Evolutionary conservation across 441 rosid species (phyloP).

Genomic region (Syzygium malaccense): DNA sequence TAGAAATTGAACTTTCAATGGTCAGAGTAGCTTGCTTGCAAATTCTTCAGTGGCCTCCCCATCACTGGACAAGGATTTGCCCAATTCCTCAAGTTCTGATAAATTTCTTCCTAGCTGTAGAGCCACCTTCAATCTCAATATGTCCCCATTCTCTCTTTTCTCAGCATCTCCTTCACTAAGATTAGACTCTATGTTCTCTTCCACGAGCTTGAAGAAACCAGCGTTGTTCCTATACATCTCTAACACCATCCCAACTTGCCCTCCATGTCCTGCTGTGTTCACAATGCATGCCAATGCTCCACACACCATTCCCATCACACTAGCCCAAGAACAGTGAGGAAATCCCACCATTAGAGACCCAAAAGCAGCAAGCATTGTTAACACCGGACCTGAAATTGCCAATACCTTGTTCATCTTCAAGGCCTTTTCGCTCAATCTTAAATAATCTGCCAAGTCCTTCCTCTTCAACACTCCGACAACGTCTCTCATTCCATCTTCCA

Average conservation of each 20-base stretch:
- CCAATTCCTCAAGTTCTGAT: conserved; percentile 24
- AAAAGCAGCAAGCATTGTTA: conserved; percentile 17
- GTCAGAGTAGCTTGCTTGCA: conserved; percentile 36
- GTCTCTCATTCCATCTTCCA: conserved; percentile 3
- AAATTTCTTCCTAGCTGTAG: conserved; percentile 30
- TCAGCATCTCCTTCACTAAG: conserved; percentile 7
- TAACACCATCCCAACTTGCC: conserved; percentile 27
- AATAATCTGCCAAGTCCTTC: conserved; percentile 22
- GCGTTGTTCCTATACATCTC: conserved; percentile 25
- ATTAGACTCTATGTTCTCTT: conserved; percentile 20
- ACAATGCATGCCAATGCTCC: conserved; percentile 23
- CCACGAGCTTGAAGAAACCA: conserved; percentile 27
- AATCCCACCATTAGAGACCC: conserved; percentile 15
- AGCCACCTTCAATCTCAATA: conserved; percentile 20
- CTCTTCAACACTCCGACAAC: background rate
- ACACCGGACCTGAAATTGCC: conserved; percentile 22
- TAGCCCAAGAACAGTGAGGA: conserved; percentile 8
- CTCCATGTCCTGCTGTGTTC: conserved; percentile 23
- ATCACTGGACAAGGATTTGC: background rate
- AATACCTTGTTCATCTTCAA: conserved; percentile 13
- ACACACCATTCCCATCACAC: conserved; percentile 2
- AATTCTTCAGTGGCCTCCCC: conserved; percentile 13
- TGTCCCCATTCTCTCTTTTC: conserved; percentile 17
- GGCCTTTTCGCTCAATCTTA: background rate
- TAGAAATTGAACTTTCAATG: background rate